Percentiles rank a stretch among this genome's conserved stretches.
Evolutionary conservation across 495 filamentous ascomycete genomes (phyloP).

Genomic region (Ramalina intermedia): DNA sequence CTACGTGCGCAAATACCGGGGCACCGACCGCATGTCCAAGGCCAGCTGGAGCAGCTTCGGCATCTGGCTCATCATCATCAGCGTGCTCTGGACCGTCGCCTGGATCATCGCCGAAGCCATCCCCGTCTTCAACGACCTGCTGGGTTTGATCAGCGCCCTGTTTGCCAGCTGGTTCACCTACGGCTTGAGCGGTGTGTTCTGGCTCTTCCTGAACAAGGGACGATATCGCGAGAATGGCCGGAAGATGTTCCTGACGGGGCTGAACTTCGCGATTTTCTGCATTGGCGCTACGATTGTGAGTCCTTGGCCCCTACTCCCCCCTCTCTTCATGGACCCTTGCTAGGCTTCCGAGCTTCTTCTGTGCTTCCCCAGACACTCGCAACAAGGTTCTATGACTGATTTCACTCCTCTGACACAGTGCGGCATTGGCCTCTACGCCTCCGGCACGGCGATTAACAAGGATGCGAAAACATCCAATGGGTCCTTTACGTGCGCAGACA

Average conservation of each 20-base stretch:
- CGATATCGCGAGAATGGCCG: constrained; percentile 17
- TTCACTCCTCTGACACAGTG: constrained; percentile 15
- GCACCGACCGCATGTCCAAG: constrained; percentile 44
- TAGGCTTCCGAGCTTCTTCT: no score
- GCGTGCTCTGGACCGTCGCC: constrained; percentile 45
- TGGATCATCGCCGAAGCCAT: constrained; percentile 63
- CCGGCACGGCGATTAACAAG: constrained; percentile 27
- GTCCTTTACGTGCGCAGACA: constrained; percentile 32
- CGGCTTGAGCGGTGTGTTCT: constrained; percentile 29
- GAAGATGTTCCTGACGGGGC: constrained; percentile 21
- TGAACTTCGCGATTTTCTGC: constrained; percentile 21
- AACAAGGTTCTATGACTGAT: background rate
- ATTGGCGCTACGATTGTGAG: constrained; percentile 25
- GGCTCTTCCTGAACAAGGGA: constrained; percentile 28
- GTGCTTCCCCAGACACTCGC: no score
- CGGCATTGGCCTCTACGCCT: constrained; percentile 30
- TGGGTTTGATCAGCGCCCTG: constrained; percentile 31
- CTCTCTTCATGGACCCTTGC: no score
- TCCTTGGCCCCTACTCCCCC: background rate
- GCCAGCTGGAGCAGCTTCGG: constrained; percentile 33
- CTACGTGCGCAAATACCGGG: constrained; percentile 44
- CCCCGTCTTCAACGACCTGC: constrained; percentile 54
- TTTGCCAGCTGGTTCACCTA: constrained; percentile 30
- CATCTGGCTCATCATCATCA: constrained; percentile 45
- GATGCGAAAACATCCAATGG: constrained; percentile 19